Percentiles rank a stretch among this genome's conserved stretches.
Evolutionary conservation across 305 asterid species (phyloP).

Genomic region (Fraxinus platypoda): DNA sequence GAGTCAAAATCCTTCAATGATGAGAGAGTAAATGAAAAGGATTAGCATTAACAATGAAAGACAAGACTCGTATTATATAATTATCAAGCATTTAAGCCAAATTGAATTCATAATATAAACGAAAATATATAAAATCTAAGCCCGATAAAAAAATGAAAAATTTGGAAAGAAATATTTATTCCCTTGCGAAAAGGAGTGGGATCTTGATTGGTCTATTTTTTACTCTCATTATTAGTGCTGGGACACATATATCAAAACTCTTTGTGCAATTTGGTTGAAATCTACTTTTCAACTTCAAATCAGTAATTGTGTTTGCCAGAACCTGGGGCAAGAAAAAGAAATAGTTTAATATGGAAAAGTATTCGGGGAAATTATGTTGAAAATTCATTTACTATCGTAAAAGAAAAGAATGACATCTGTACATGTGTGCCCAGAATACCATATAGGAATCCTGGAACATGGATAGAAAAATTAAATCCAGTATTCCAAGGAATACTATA

Average conservation of each 20-base stretch:
- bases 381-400: background rate
- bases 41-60: background rate
- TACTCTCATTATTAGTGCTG: background rate
- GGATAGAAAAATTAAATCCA: no score
- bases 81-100: background rate
- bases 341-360: background rate
- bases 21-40: background rate
- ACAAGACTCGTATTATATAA: background rate
- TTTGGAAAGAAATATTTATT: no score
- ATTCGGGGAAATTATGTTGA: background rate
- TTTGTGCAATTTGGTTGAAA: background rate
- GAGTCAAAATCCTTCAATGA: background rate
- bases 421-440: no score
- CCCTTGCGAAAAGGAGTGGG: background rate
- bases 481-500: no score
- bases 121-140: background rate
- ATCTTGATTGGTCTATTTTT: background rate
- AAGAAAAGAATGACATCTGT: background rate
- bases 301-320: no score
- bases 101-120: background rate
- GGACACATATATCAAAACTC: background rate
- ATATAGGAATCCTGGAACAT: no score
- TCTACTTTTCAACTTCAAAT: no score
- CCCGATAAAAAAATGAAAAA: no score
- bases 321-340: no score